Base-by-base conservation (phyloP, 345 rosid species). In the Pistacia integerrima region DNA sequence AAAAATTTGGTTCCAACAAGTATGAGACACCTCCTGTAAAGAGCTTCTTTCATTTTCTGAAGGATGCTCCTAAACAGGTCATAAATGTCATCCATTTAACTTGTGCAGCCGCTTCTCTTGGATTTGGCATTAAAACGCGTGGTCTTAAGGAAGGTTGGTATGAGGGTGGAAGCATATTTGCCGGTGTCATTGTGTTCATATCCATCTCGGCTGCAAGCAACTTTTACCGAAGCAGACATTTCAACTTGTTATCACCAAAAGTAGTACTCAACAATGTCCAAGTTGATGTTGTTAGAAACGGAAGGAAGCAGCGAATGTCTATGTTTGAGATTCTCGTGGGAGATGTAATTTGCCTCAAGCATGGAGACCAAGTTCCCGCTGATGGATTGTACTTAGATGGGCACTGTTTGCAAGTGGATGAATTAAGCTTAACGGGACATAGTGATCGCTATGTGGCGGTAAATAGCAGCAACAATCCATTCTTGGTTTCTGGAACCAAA, bases 361-460 rank as follows among this genome's bases (percentile, higher is more conserved):
- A 64, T 1, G 88, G 88, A 0, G 83, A 82, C 56, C 82, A 79
- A 68, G 28, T 85, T 69, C 87, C 85, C 0, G 83, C 83, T 5
- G 84, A 84, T 1, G 87, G 85, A 11, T 10, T 84, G 72, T 70
- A 81, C 67, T 65, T 72, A 20, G 67, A 69, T 5, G 83, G 75
- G 0, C 64, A 64, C 41, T 68, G 74, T 4, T 41, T 81, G 70
- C 74, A 49, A n/a, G 69, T 80, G 17, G 84, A 84, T 33, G 84
- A 79, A 36, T 78, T 82, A 0, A 73, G 80, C 78, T 72, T 80
- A 77, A 78, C 80, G 1, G 84, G 82, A 0, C 82, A 81, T 0
- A 81, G 33, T 30, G 74, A 46, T 0, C 70, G 33, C 55, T 78
- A 55, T 25, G 67, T 48, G 8, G 63, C 61, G 38, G 77, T 76